These are phyloP conservation scores for Fraxinus cuspidata DNA, from an alignment of 257 asterid genomes.

Conservation along the genomic window DNA sequence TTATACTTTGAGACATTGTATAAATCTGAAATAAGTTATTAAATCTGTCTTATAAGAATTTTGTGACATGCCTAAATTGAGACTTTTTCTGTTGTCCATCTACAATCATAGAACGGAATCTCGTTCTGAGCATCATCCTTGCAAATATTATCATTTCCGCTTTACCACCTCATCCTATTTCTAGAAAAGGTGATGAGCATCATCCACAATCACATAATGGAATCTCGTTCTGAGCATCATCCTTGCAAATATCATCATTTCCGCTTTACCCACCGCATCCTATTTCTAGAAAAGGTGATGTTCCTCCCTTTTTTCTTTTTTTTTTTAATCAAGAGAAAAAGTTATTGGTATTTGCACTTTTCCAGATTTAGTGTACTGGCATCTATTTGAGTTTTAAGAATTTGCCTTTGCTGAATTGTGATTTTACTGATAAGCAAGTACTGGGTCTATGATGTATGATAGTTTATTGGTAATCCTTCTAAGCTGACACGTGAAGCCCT, in stretches of 20 bases:
- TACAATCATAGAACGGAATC: background rate
- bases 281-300: background rate
- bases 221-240: background rate
- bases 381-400: background rate
- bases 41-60: background rate
- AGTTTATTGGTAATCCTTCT: background rate
- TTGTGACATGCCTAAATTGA: background rate
- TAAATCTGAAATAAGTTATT: slow-evolving; percentile 5
- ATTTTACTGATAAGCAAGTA: background rate
- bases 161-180: background rate
- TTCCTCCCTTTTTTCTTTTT: background rate
- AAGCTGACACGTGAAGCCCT: background rate
- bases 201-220: background rate
- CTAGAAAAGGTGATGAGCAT: background rate
- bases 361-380: background rate
- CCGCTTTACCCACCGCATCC: background rate
- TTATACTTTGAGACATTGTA: background rate
- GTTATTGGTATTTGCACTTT: background rate
- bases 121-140: background rate
- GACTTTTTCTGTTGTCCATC: background rate
- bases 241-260: background rate
- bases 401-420: background rate
- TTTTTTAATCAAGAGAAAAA: background rate
- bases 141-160: too few relatives aligned
- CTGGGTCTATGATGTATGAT: background rate